phyloP scores from a whole-genome alignment of 2,329 filamentous ascomycete genomes.

The Talaromyces sp. region DNA sequence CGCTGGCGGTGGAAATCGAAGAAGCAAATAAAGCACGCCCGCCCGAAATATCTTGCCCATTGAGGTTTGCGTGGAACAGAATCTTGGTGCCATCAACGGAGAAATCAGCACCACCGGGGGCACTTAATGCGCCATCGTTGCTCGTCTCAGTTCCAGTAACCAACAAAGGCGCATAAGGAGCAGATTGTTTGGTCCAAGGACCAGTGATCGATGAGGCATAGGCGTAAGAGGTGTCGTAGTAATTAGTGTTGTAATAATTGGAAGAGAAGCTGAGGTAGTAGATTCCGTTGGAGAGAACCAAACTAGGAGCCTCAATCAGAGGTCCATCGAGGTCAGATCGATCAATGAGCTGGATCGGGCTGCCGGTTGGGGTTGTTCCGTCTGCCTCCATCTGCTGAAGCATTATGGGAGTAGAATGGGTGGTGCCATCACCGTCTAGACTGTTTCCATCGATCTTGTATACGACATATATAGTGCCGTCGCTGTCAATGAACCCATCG shows the following conservation, averaged over 20 bases:
- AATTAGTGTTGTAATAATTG: conserved; percentile 50
- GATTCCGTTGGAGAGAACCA: conserved; percentile 44
- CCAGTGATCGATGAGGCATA: conserved; percentile 34
- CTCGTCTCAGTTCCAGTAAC: conserved; percentile 23
- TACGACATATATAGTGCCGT: conserved; percentile 53
- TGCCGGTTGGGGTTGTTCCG: conserved; percentile 49
- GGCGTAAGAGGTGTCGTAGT: conserved; percentile 57
- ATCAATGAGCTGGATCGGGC: conserved; percentile 52
- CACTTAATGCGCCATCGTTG: conserved; percentile 25
- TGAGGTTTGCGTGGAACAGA: conserved; percentile 28
- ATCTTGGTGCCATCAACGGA: conserved; percentile 25
- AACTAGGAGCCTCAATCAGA: conserved; percentile 55
- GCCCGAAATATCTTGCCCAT: conserved; percentile 22
- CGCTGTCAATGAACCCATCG: conserved; percentile 51
- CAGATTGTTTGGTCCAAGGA: conserved; percentile 28
- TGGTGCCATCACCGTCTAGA: conserved; percentile 40
- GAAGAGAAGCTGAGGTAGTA: conserved; percentile 58
- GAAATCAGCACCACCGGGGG: conserved; percentile 31
- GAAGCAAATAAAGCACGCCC: conserved; percentile 24
- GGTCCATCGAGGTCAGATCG: conserved; percentile 57
- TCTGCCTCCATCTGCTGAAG: conserved; percentile 52
- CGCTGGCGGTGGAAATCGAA: conserved; percentile 15
- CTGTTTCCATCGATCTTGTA: conserved; percentile 63
- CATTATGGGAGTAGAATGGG: conserved; percentile 53
- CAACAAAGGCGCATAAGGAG: conserved; percentile 24